Conservation (phyloP, 78 protist species). For the Chrysochromulina tobinii region DNA sequence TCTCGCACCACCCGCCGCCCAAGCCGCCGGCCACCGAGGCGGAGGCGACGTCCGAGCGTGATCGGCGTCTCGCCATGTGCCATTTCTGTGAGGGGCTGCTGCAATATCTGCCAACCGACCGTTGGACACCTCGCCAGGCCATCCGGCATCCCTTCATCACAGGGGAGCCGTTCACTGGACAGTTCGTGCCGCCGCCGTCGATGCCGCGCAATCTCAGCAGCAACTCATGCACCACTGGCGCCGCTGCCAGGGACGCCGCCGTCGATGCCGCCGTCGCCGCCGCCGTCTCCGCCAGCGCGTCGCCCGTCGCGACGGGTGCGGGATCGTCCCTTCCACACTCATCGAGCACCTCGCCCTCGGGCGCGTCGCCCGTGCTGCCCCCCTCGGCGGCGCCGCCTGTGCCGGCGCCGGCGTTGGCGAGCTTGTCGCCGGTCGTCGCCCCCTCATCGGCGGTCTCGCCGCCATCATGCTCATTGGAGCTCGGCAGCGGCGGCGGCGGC, state of each 20-base stretch:
- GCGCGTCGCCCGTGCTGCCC: not conserved
- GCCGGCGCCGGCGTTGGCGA: no score
- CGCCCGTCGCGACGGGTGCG: not conserved
- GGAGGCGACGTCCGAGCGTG: not conserved
- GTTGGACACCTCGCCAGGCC: slow-evolving; percentile 52
- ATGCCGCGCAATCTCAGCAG: no score
- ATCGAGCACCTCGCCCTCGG: not conserved
- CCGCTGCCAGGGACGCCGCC: no score
- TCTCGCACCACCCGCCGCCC: not conserved
- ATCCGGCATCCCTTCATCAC: slow-evolving; percentile 53
- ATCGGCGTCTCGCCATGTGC: slow-evolving; percentile 2
- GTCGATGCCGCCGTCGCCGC: not conserved
- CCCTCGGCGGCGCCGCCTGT: not conserved
- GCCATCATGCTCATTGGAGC: no score
- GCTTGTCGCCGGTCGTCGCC: no score
- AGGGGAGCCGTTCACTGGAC: not conserved
- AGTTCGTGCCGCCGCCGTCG: not conserved
- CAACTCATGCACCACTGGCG: no score
- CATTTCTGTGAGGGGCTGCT: slow-evolving; percentile 6
- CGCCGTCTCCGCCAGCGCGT: not conserved
- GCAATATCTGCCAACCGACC: not conserved
- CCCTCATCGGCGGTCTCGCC: no score
- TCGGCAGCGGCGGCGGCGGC: no score
- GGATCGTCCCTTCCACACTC: not conserved
- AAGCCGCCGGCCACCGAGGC: not conserved